Evolutionary conservation across 129 eudicot genomes (phyloP).

Genomic region (Artemisia annua): DNA sequence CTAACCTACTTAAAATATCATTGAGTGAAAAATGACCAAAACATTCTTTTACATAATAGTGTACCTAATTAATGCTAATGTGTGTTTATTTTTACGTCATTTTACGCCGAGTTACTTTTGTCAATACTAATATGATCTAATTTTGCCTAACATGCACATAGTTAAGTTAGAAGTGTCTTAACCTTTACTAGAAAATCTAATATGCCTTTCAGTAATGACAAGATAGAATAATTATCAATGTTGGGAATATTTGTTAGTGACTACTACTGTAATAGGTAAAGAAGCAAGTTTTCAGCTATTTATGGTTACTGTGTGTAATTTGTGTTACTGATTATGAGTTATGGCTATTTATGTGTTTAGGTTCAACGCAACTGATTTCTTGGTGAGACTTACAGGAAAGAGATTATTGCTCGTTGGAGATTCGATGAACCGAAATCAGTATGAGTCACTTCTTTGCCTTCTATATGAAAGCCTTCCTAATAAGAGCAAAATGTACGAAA

Average conservation of each 20-base stretch:
- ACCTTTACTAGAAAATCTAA: background rate
- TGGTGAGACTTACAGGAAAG: conserved; percentile 77
- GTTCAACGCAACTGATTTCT: conserved; percentile 81
- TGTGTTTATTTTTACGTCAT: no score
- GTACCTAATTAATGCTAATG: no score
- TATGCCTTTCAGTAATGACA: no score
- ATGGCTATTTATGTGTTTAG: conserved; percentile 41
- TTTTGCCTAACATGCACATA: no score
- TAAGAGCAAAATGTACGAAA: conserved; percentile 84
- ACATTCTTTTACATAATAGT: no score
- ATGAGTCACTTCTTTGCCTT: conserved; percentile 88
- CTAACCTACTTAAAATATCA: no score
- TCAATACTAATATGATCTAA: no score
- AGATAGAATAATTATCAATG: no score
- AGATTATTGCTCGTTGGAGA: conserved; percentile 94
- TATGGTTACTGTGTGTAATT: background rate
- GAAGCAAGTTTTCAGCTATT: background rate
- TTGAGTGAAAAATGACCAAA: no score
- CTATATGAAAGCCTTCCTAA: conserved; percentile 67
- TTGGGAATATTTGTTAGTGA: no score
- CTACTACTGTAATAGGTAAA: background rate
- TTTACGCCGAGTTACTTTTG: no score
- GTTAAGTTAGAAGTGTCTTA: background rate
- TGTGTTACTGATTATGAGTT: conserved; percentile 12
- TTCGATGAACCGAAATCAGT: conserved; percentile 95